phyloP scores from a whole-genome alignment of 192 early-diverging fungal genomes.

The Chytriomyces sp. region DNA sequence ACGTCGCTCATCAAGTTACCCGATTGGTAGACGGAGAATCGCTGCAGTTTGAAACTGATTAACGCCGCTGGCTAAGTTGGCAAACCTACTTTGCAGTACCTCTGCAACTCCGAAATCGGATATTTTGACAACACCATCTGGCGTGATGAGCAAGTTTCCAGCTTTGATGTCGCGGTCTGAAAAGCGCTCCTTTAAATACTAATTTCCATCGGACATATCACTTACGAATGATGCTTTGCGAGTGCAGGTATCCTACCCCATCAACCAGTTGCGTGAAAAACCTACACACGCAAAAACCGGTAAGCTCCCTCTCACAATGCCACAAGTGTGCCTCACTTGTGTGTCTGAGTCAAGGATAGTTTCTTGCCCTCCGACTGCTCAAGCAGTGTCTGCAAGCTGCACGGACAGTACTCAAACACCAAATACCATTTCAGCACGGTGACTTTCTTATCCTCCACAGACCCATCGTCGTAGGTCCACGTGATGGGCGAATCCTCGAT shows the following conservation, averaged over 20 bases:
- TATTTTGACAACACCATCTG: constrained; percentile 61
- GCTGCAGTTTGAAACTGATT: constrained; percentile 35
- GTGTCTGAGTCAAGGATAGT: constrained; percentile 45
- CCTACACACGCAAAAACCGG: constrained; percentile 20
- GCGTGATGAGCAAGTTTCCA: constrained; percentile 58
- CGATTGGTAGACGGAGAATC: constrained; percentile 52
- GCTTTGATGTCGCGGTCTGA: constrained; percentile 56
- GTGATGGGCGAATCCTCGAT: constrained; percentile 64
- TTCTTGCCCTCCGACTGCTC: constrained; percentile 50
- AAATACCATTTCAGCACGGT: constrained; percentile 61
- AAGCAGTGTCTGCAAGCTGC: constrained; percentile 58
- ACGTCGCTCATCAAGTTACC: constrained; percentile 43
- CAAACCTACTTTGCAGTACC: constrained; percentile 15
- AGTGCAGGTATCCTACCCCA: constrained; percentile 56
- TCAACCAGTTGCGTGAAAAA: constrained; percentile 64
- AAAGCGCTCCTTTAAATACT: constrained; percentile 56
- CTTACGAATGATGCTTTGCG: constrained; percentile 57
- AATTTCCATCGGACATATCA: constrained; percentile 58
- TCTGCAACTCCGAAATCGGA: constrained; percentile 67
- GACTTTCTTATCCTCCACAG: constrained; percentile 46
- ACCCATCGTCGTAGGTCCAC: constrained; percentile 58
- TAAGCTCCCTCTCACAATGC: background rate
- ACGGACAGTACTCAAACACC: constrained; percentile 65
- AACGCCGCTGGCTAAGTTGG: background rate
- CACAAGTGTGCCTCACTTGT: constrained; percentile 37